phyloP scores from a whole-genome alignment of 306 rosid genomes.

The Vigna angularis region DNA sequence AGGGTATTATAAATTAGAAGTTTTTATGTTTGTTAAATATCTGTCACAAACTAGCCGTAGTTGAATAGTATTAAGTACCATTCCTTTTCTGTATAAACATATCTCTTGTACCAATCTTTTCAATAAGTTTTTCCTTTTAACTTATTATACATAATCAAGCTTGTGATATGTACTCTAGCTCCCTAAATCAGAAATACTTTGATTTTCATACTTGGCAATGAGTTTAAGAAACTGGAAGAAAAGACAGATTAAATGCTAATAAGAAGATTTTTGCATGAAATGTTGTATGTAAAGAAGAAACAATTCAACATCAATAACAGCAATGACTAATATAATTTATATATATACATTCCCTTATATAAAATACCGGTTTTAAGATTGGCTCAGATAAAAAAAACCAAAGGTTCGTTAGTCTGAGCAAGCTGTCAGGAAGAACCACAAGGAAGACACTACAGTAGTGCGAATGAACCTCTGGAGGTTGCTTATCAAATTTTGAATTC shows the following conservation, averaged over 20 bases:
- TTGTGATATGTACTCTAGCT: no score
- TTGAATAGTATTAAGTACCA: no score
- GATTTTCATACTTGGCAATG: background rate
- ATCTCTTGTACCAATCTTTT: no score
- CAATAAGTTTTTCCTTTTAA: no score
- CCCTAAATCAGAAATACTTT: background rate
- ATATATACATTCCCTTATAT: background rate
- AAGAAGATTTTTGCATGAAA: background rate
- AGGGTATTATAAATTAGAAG: no score
- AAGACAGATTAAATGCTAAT: background rate
- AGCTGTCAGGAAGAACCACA: background rate
- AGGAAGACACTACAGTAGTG: background rate
- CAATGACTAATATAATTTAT: slow-evolving; percentile 6
- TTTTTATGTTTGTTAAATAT: no score
- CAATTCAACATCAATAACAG: background rate
- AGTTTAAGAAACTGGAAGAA: background rate
- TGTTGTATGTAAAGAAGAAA: background rate
- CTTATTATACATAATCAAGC: background rate
- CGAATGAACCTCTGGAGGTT: slow-evolving; percentile 25
- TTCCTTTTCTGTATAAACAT: no score
- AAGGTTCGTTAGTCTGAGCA: slow-evolving; percentile 7
- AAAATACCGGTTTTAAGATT: background rate
- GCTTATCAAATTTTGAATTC: slow-evolving; percentile 36
- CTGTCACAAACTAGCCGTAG: no score
- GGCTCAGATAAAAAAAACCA: background rate